Conservation (phyloP, 345 rosid species). For the Bruguiera sexangula region DNA sequence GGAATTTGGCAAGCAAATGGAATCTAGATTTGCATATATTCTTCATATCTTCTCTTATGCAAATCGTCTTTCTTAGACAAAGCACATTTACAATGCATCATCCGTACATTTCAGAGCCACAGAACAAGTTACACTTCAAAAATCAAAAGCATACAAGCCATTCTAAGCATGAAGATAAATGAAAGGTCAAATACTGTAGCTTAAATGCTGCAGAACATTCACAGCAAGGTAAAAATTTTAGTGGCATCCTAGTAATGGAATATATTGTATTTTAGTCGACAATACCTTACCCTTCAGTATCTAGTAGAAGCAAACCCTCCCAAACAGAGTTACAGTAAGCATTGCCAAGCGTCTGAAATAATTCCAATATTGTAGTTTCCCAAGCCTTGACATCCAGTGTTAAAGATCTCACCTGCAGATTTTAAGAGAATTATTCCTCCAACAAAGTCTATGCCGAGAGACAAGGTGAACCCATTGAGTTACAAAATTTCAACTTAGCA, state of each 20-base stretch:
- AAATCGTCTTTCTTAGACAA: neutral
- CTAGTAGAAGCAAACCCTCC: conserved; percentile 58
- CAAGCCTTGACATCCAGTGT: conserved; percentile 86
- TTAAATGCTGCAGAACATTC: too few relatives aligned
- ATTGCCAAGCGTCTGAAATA: conserved; percentile 68
- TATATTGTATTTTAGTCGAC: too few relatives aligned
- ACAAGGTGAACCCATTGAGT: neutral
- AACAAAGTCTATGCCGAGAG: neutral
- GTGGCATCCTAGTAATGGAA: too few relatives aligned
- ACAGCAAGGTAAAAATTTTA: too few relatives aligned
- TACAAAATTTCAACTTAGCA: neutral
- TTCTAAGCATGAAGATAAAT: too few relatives aligned
- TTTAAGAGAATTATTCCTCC: conserved; percentile 3
- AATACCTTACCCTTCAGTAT: conserved; percentile 40
- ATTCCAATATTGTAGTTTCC: conserved; percentile 72
- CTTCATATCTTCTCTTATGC: neutral
- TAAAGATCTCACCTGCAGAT: conserved; percentile 76
- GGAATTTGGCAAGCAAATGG: neutral
- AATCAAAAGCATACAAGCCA: too few relatives aligned
- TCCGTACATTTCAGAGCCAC: too few relatives aligned
- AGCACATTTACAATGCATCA: neutral
- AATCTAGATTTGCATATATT: neutral
- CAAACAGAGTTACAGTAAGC: conserved; percentile 71
- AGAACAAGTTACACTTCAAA: too few relatives aligned
- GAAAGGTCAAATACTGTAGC: too few relatives aligned